phyloP scores from a whole-genome alignment of 306 rosid genomes.

The Morella rubra region DNA sequence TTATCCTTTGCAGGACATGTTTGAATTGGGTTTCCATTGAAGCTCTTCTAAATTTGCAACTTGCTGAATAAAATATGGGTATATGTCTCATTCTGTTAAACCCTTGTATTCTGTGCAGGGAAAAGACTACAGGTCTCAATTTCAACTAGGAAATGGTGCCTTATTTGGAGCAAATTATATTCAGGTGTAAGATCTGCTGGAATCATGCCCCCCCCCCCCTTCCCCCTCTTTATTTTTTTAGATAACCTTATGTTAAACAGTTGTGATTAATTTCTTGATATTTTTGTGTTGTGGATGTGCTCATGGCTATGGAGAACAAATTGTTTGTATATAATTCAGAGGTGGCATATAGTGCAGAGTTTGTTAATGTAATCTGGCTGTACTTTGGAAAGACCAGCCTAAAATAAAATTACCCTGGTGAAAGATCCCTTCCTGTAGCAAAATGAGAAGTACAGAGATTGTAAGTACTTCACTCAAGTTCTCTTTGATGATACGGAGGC shows the following conservation, averaged over 20 bases:
- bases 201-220: neutral
- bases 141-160: constrained; percentile 95
- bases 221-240: too few species aligned
- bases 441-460: too few species aligned
- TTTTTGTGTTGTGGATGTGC: neutral
- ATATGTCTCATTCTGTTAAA: constrained; percentile 1
- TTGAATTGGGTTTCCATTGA: neutral
- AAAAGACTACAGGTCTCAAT: constrained; percentile 78
- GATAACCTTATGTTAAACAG: too few species aligned
- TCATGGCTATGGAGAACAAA: neutral
- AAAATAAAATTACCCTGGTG: neutral
- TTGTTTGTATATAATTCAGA: neutral
- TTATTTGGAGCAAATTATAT: constrained; percentile 94
- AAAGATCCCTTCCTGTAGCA: too few species aligned
- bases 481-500: neutral
- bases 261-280: neutral
- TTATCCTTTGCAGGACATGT: neutral
- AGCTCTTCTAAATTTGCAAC: neutral
- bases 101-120: constrained; percentile 51
- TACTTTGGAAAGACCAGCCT: neutral
- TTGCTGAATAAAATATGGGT: too few species aligned
- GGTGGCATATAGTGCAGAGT: neutral
- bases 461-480: too few species aligned
- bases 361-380: neutral
- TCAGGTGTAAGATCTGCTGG: constrained; percentile 59